A percentile compares a stretch with the other conserved stretches of the same genome.
phyloP scores from a whole-genome alignment of 352 stramenopile genomes.

The Pythium aquatile region DNA sequence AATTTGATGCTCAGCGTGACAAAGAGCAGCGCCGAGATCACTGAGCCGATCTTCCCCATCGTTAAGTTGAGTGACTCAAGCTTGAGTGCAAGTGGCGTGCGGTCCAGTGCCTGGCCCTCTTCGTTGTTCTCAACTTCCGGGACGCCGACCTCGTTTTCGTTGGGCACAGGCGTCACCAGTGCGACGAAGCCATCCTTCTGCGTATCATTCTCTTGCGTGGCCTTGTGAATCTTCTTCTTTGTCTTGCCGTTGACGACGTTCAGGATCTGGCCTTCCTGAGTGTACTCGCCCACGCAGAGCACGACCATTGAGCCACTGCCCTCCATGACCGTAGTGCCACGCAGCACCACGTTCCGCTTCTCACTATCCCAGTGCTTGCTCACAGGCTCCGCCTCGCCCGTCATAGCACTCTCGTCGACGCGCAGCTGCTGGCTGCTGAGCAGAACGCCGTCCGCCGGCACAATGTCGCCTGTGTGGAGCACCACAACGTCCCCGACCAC shows the following conservation, averaged over 20 bases:
- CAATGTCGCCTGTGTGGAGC: slow-evolving; percentile 36
- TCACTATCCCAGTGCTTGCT: slow-evolving; percentile 30
- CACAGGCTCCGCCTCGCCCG: slow-evolving; percentile 38
- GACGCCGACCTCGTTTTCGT: background rate
- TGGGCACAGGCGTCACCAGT: slow-evolving; percentile 20
- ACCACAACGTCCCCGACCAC: slow-evolving; percentile 46
- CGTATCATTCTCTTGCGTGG: background rate
- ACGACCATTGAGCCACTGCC: slow-evolving; percentile 83
- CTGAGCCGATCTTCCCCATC: slow-evolving; percentile 61
- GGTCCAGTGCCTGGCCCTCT: slow-evolving; percentile 14
- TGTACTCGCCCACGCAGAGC: slow-evolving; percentile 83
- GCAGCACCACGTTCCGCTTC: slow-evolving; percentile 68
- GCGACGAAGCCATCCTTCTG: slow-evolving; percentile 21
- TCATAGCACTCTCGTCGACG: slow-evolving; percentile 42
- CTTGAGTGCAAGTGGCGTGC: slow-evolving; percentile 69
- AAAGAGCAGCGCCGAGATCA: slow-evolving; percentile 67
- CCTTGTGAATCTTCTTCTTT: slow-evolving; percentile 9
- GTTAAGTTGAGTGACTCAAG: slow-evolving; percentile 68
- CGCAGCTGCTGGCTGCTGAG: slow-evolving; percentile 41
- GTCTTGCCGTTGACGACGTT: slow-evolving; percentile 40
- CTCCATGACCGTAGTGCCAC: slow-evolving; percentile 82
- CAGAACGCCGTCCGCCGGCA: slow-evolving; percentile 40
- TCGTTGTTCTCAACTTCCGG: slow-evolving; percentile 15
- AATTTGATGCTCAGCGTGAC: slow-evolving; percentile 49
- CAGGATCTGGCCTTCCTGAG: slow-evolving; percentile 80